phyloP scores from a whole-genome alignment of 805 yeast genomes.

The Jamesozyma rosinii region DNA sequence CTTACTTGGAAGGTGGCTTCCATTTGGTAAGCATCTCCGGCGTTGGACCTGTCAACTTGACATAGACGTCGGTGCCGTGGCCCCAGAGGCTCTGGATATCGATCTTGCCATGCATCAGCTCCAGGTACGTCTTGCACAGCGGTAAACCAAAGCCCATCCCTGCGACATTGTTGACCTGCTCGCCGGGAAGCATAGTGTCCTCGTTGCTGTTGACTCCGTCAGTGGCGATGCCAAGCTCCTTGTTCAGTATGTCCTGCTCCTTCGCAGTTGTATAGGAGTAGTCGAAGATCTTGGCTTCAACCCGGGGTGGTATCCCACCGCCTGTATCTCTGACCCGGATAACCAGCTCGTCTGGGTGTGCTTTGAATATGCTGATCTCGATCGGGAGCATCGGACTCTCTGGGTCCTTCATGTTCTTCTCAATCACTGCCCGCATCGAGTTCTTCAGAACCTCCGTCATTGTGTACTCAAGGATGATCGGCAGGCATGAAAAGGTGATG shows the following conservation, averaged over 20 bases:
- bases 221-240: not conserved
- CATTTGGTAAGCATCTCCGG: constrained; percentile 1
- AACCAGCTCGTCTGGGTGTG: constrained; percentile 40
- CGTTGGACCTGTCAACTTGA: constrained; percentile 36
- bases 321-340: constrained; percentile 80
- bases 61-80: constrained; percentile 70
- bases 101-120: constrained; percentile 61
- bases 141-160: constrained; percentile 98
- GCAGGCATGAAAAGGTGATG: constrained; percentile 69
- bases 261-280: constrained; percentile 67
- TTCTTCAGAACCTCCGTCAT: constrained; percentile 81
- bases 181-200: constrained; percentile 54
- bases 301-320: constrained; percentile 69
- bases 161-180: constrained; percentile 61
- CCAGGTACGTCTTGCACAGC: constrained; percentile 64
- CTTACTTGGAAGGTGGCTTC: not conserved
- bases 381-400: constrained; percentile 12
- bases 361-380: constrained; percentile 24
- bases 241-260: not conserved
- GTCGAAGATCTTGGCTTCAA: constrained; percentile 63
- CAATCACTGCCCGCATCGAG: constrained; percentile 81
- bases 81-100: constrained; percentile 65
- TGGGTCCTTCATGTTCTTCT: constrained; percentile 33
- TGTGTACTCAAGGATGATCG: constrained; percentile 80
- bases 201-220: not conserved